These are phyloP conservation scores for Fusarium sp. DNA, from an alignment of 2,329 filamentous ascomycete genomes.

Conservation along the genomic window DNA sequence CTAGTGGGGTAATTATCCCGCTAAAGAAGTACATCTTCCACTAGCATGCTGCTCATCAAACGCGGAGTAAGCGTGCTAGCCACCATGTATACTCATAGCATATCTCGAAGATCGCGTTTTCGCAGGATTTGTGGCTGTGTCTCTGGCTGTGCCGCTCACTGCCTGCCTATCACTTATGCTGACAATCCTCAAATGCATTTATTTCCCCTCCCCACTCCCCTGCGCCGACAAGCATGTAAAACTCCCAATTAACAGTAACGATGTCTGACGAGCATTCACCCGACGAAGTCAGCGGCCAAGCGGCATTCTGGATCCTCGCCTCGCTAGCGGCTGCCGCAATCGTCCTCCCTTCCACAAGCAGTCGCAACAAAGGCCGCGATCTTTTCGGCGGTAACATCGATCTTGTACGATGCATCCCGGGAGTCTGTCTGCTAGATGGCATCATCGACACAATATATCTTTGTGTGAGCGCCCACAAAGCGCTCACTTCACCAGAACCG, in stretches of 20 bases:
- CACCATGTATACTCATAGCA: neutral
- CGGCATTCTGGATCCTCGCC: conserved; percentile 16
- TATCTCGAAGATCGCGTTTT: fast-evolving
- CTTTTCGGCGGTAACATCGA: conserved; percentile 13
- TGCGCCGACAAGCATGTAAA: too few relatives aligned
- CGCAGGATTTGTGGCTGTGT: neutral
- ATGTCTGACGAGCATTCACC: neutral
- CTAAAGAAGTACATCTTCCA: too few relatives aligned
- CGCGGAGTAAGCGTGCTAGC: neutral
- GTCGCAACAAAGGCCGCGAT: neutral
- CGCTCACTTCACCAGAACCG: fast-evolving
- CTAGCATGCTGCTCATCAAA: too few relatives aligned
- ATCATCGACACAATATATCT: neutral
- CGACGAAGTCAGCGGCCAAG: conserved; percentile 14
- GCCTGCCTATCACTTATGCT: neutral
- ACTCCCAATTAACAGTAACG: neutral
- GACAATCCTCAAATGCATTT: neutral
- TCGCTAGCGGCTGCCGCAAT: conserved; percentile 11
- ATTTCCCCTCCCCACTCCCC: neutral
- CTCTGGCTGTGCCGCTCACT: neutral
- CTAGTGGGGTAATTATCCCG: too few relatives aligned
- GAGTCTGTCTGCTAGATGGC: neutral
- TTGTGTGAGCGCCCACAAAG: fast-evolving
- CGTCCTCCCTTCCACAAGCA: neutral
- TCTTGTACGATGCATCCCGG: neutral